Conservation (phyloP, 257 asterid genomes). For the Solanum virginianum region DNA sequence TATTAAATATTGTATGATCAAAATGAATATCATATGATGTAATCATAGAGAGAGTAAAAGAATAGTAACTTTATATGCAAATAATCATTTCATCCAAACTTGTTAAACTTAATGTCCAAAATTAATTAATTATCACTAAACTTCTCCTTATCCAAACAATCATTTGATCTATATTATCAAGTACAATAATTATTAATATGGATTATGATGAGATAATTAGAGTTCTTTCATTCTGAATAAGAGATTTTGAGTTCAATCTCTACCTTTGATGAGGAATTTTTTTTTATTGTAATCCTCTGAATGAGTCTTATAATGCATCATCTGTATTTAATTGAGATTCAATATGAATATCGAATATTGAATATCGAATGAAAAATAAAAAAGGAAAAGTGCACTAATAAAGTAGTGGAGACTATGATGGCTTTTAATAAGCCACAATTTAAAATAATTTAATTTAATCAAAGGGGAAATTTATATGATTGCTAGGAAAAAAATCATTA, state of each 20-base stretch:
- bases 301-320: too few relatives aligned
- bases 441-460: not conserved
- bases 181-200: not conserved
- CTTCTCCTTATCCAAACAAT: not conserved
- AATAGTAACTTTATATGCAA: not conserved
- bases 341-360: not conserved
- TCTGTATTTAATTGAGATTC: rapidly evolving
- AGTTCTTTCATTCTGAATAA: not conserved
- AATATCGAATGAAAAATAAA: too few relatives aligned
- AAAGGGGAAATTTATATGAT: not conserved
- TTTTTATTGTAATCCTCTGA: too few relatives aligned
- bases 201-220: not conserved
- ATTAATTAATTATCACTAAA: not conserved
- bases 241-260: not conserved
- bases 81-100: not conserved
- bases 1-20: too few relatives aligned
- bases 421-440: not conserved
- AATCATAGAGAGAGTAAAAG: not conserved
- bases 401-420: not conserved
- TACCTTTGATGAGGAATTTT: too few relatives aligned
- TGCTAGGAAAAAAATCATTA: not conserved
- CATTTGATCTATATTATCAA: not conserved
- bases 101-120: not conserved
- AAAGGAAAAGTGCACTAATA: too few relatives aligned
- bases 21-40: not conserved